phyloP scores from a whole-genome alignment of 2,329 filamentous ascomycete genomes.

The Metarhizium sp. region DNA sequence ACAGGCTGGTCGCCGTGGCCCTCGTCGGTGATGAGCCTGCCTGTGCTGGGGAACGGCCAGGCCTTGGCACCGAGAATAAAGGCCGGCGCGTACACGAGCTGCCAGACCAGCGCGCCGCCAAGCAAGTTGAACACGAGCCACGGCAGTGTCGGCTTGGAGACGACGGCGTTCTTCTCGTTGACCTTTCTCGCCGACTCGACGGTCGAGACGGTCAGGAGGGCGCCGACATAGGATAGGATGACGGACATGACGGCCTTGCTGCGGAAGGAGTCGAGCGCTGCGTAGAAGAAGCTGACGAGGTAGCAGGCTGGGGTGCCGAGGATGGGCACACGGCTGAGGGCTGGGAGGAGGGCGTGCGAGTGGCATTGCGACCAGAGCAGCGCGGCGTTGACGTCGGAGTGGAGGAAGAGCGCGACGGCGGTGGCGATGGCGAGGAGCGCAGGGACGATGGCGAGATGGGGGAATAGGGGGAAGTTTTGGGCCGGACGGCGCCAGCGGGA shows the following conservation, averaged over 20 bases:
- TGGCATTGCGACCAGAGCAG: slow-evolving; percentile 46
- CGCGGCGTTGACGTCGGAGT: slow-evolving; percentile 40
- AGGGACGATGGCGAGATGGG: slow-evolving; percentile 40
- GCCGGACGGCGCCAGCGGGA: slow-evolving; percentile 32
- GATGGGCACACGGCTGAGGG: slow-evolving; percentile 32
- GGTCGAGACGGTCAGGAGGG: slow-evolving; percentile 37
- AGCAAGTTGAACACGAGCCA: slow-evolving; percentile 40
- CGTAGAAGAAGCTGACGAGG: slow-evolving; percentile 39
- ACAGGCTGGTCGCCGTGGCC: slow-evolving; percentile 14
- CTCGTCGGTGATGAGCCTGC: slow-evolving; percentile 6
- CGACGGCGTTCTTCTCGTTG: slow-evolving; percentile 24
- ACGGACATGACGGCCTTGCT: slow-evolving; percentile 30
- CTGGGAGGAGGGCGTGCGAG: slow-evolving; percentile 34
- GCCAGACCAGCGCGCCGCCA: slow-evolving; percentile 41
- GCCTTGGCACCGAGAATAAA: slow-evolving; percentile 34
- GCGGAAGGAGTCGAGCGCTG: slow-evolving; percentile 31
- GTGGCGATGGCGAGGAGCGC: slow-evolving; percentile 36
- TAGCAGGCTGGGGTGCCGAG: slow-evolving; percentile 39
- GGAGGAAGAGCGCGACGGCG: slow-evolving; percentile 29
- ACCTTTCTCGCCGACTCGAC: slow-evolving; percentile 39
- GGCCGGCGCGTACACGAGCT: slow-evolving; percentile 40
- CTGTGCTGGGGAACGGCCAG: slow-evolving; percentile 13
- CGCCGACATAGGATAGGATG: slow-evolving; percentile 34
- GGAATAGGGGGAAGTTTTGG: slow-evolving; percentile 42
- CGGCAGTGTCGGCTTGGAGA: slow-evolving; percentile 27